Conservation (phyloP, 768 basidiomycete genomes). For the Podaxis pistillaris region DNA sequence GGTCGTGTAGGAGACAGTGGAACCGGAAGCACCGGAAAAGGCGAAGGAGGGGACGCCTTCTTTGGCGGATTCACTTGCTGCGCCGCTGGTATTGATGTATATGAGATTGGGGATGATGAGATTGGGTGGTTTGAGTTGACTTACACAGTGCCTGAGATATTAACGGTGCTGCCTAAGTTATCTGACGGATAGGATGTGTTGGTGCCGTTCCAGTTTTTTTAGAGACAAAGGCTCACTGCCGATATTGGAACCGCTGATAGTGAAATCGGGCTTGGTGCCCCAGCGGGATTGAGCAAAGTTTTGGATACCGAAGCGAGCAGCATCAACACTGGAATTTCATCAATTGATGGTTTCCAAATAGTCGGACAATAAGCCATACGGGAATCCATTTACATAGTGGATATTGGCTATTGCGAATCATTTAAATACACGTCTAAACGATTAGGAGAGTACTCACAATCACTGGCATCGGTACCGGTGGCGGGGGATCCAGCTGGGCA, state of each 20-base stretch:
- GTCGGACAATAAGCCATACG: constrained; percentile 22
- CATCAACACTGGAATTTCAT: constrained; percentile 28
- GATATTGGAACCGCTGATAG: constrained; percentile 46
- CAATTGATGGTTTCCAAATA: not conserved
- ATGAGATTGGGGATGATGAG: not conserved
- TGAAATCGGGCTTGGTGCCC: constrained; percentile 38
- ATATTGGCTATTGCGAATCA: constrained; percentile 25
- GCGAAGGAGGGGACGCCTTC: constrained; percentile 51
- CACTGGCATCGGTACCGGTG: constrained; percentile 31
- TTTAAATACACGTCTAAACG: no score
- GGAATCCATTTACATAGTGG: constrained; percentile 45
- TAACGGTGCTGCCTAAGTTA: constrained; percentile 31
- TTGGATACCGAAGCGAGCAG: constrained; percentile 41
- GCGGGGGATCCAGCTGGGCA: constrained; percentile 40
- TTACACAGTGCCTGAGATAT: constrained; percentile 43
- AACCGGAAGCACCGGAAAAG: constrained; percentile 40
- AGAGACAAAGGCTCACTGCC: constrained; percentile 30
- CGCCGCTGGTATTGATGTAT: constrained; percentile 34
- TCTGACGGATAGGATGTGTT: constrained; percentile 16
- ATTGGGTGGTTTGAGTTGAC: constrained; percentile 13
- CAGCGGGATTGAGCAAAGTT: constrained; percentile 38
- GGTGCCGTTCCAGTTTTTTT: not conserved
- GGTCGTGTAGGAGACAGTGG: constrained; percentile 50
- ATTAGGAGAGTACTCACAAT: not conserved
- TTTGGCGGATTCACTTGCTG: constrained; percentile 45